Conservation (phyloP, 441 rosid species). For the Bocquillonia castaneifolia region DNA sequence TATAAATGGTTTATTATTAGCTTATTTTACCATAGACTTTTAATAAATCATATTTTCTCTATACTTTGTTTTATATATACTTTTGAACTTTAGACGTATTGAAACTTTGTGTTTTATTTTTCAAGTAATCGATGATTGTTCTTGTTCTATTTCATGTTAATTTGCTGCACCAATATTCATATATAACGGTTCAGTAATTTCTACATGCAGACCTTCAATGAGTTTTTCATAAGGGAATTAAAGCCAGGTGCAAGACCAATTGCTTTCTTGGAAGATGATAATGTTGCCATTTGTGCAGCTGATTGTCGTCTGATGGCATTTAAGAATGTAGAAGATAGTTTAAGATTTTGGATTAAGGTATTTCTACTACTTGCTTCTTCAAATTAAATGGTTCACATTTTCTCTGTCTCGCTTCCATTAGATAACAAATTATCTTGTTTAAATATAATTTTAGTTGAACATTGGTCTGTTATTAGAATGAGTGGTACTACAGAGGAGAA, state of each 20-base stretch:
- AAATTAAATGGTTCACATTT: not conserved
- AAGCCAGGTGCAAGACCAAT: conserved; percentile 78
- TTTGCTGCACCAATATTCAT: not conserved
- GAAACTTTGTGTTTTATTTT: too few relatives aligned
- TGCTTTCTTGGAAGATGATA: conserved; percentile 45
- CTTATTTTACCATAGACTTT: too few relatives aligned
- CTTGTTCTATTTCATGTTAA: too few relatives aligned
- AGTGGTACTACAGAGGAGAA: not conserved
- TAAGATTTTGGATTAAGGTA: conserved; percentile 91
- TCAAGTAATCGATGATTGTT: too few relatives aligned
- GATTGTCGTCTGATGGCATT: conserved; percentile 91
- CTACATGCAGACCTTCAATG: conserved; percentile 75
- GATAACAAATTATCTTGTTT: not conserved
- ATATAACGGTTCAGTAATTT: conserved; percentile 14
- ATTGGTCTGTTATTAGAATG: not conserved
- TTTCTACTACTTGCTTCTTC: not conserved
- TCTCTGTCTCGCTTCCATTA: not conserved
- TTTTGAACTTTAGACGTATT: too few relatives aligned
- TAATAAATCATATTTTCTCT: too few relatives aligned
- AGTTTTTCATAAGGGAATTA: conserved; percentile 79
- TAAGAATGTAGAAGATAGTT: conserved; percentile 59
- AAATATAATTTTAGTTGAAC: not conserved
- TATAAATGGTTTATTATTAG: too few relatives aligned
- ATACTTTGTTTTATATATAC: too few relatives aligned
- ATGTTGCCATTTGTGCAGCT: conserved; percentile 71